Base-by-base conservation (phyloP, 2,329 filamentous ascomycete species). In the Bipolaris bicolor region DNA sequence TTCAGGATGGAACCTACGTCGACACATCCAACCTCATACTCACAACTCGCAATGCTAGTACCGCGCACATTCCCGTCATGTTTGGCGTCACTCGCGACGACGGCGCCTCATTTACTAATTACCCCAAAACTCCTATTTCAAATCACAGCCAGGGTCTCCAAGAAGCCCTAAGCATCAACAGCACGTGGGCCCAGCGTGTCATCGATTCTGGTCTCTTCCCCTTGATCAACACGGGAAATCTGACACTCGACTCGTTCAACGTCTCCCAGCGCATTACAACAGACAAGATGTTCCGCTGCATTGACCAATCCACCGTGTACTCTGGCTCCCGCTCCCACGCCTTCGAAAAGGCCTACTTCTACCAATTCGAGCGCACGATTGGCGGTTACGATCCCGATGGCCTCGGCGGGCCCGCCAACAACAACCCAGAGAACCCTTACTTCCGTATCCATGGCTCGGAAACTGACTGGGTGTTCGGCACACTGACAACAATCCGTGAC, bases 361-460 rank as follows among this genome's bases (percentile, higher is more conserved):
- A 88, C 72, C 83, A 87, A 67, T 83, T 87, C 63, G 83, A 86
- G 58, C 80, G 85, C 43, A 82, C 82, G 0, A 84, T 83, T 63
- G 78, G 80, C 54, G 81, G 80, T 1, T 80, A 80, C 47, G 82
- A 82, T 34, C 86, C 83, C 31, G 85, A 86, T 46, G 75, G 78
- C 18, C 77, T 83, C 2, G 81, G 83, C 41, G 76, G 81, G 0
- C 79, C 80, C 71, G 66, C 55, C 50, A 59, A 83, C 43, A 82
- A 84, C 4, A 77, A 85, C 60, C 82, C 83, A 0, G 76, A 80
- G 43, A 72, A 79, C 24, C 81, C 79, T 47, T 85, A 87, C 69
- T 82, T 85, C 68, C 80, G 81, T 26, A 83, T 85, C 58, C 85
- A 87, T 64, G 85, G 83, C 15, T 81, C 83, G 0, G 85, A 87